phyloP scores from a whole-genome alignment of 139 green algal species.

The Chlorokybus atmophyticus region DNA sequence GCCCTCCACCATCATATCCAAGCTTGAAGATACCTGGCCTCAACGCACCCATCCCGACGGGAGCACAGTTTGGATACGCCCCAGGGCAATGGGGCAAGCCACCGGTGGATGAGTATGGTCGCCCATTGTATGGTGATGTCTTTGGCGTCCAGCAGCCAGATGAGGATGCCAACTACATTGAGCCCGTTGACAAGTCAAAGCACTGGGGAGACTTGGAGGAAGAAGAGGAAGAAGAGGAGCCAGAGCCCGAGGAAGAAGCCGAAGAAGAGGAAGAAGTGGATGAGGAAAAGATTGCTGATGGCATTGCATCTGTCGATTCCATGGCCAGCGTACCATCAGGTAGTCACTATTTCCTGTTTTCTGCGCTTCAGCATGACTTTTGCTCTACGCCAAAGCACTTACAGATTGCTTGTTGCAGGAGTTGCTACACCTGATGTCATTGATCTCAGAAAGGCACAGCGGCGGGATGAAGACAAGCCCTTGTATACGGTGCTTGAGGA shows the following conservation, averaged over 20 bases:
- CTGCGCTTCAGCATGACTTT: no score
- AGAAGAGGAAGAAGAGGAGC: constrained; percentile 41
- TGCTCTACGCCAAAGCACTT: no score
- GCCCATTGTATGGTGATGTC: constrained; percentile 92
- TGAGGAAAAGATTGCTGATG: constrained; percentile 43
- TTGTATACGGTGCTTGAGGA: constrained; percentile 28
- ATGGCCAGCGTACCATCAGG: constrained; percentile 18
- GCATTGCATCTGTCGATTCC: constrained; percentile 41
- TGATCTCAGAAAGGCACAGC: constrained; percentile 69
- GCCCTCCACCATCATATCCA: constrained; percentile 87
- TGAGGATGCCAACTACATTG: constrained; percentile 13
- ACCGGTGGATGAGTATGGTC: constrained; percentile 74
- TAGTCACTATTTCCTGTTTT: background rate
- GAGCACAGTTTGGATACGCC: constrained; percentile 74
- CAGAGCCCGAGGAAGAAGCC: constrained; percentile 39
- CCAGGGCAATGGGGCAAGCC: constrained; percentile 92
- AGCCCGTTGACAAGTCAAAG: constrained; percentile 50
- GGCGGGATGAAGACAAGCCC: constrained; percentile 22
- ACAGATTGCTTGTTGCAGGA: no score
- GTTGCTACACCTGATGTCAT: constrained; percentile 62
- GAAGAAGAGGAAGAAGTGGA: constrained; percentile 43
- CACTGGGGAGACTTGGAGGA: constrained; percentile 66
- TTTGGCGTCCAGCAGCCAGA: constrained; percentile 45
- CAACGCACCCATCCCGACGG: constrained; percentile 84
- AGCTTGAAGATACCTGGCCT: constrained; percentile 75